Conservation (phyloP, 1,284 basidiomycete genomes). For the Termitomyces sp. region DNA sequence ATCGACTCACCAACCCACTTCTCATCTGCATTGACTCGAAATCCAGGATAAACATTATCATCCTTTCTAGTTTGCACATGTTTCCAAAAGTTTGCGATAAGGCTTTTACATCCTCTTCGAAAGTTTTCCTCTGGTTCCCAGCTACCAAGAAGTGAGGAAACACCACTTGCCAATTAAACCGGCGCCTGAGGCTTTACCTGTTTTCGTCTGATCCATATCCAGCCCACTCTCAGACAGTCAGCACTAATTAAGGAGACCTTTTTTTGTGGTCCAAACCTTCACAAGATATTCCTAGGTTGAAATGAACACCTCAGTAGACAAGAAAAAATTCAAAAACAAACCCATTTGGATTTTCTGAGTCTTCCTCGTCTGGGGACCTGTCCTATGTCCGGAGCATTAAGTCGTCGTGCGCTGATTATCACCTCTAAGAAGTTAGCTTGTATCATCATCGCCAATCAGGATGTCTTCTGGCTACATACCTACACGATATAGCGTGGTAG, state of each 20-base stretch:
- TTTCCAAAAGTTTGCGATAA: conserved; percentile 58
- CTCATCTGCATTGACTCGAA: conserved; percentile 32
- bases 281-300: neutral
- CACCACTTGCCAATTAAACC: neutral
- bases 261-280: neutral
- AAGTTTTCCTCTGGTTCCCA: conserved; percentile 65
- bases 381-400: neutral
- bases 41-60: conserved; percentile 45
- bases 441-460: neutral
- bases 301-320: neutral
- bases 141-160: conserved; percentile 27
- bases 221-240: neutral
- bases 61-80: conserved; percentile 46
- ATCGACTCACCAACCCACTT: conserved; percentile 46
- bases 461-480: neutral
- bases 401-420: neutral
- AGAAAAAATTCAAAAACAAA: neutral
- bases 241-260: neutral
- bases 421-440: neutral
- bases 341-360: neutral
- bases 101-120: conserved; percentile 38
- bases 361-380: neutral
- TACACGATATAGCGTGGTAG: neutral
- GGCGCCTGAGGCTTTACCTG: neutral
- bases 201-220: neutral